These are phyloP conservation scores for Lepidium aucheri DNA, from an alignment of 345 rosid genomes.

Conservation along the genomic window DNA sequence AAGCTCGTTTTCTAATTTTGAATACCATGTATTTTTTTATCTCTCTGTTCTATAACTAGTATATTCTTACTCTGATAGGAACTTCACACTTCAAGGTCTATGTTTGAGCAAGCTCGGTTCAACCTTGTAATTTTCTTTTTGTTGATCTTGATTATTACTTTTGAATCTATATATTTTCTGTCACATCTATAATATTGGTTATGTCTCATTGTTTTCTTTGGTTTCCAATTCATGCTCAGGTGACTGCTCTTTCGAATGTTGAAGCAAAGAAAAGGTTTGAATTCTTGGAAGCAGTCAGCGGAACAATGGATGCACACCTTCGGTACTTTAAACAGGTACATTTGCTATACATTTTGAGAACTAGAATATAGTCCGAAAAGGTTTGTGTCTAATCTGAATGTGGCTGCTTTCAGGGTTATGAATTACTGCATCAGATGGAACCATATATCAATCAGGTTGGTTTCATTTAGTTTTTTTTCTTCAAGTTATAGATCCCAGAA, in stretches of 20 bases:
- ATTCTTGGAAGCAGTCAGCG: constrained; percentile 96
- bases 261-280: constrained; percentile 98
- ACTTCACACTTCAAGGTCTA: constrained; percentile 78
- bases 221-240: constrained; percentile 31
- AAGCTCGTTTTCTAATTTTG: neutral
- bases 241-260: constrained; percentile 86
- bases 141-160: neutral
- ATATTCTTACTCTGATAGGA: constrained; percentile 45
- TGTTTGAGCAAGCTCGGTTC: constrained; percentile 96
- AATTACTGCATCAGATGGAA: constrained; percentile 97
- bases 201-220: neutral
- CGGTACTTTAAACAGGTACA: constrained; percentile 89
- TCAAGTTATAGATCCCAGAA: neutral
- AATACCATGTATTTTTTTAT: neutral
- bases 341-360: constrained; percentile 9
- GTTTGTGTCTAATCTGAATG: constrained; percentile 18
- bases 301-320: constrained; percentile 99
- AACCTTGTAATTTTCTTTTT: constrained; percentile 47
- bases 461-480: neutral
- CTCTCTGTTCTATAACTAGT: neutral
- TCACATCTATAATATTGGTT: neutral
- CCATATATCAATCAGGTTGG: constrained; percentile 92
- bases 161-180: neutral
- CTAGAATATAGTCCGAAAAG: neutral
- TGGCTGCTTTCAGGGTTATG: constrained; percentile 66